A percentile compares a stretch with the other conserved stretches of the same genome.
These are phyloP conservation scores for Aureobasidium pullulans DNA, from an alignment of 2,329 filamentous ascomycete species.

Conservation along the genomic window DNA sequence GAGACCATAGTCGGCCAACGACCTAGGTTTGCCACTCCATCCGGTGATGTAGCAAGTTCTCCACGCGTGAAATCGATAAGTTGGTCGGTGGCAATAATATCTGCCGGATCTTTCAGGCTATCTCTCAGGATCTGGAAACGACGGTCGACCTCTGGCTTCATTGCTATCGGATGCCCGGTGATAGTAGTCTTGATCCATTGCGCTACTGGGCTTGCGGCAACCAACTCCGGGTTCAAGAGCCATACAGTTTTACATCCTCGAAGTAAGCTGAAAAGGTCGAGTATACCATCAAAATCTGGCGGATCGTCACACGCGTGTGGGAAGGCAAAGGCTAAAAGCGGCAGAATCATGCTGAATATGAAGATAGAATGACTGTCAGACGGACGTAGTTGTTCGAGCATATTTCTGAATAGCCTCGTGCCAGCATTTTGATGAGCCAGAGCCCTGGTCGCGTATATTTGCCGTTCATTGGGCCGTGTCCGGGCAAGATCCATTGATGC, in stretches of 20 bases:
- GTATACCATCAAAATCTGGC: slow-evolving; percentile 21
- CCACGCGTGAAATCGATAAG: not conserved
- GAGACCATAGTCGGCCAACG: slow-evolving; percentile 21
- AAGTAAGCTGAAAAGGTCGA: slow-evolving; percentile 22
- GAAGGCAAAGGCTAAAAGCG: slow-evolving; percentile 22
- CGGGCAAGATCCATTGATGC: slow-evolving; percentile 5
- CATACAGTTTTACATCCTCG: slow-evolving; percentile 20
- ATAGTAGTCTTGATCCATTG: not conserved
- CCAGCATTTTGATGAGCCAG: slow-evolving; percentile 24
- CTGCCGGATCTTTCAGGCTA: slow-evolving; percentile 8
- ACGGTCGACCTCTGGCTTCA: not conserved
- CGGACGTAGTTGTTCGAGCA: slow-evolving; percentile 17
- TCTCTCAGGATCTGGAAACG: slow-evolving; percentile 11
- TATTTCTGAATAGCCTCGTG: slow-evolving; percentile 20
- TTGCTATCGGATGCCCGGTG: not conserved
- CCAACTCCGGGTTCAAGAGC: slow-evolving; percentile 16
- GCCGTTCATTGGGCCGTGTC: slow-evolving; percentile 5
- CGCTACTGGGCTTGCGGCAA: slow-evolving; percentile 14
- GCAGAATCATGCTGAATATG: slow-evolving; percentile 22
- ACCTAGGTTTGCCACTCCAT: slow-evolving; percentile 19
- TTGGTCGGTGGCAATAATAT: slow-evolving; percentile 4
- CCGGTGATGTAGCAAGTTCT: not conserved
- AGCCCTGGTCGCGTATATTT: slow-evolving; percentile 20
- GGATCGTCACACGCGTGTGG: slow-evolving; percentile 18
- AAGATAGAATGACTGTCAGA: slow-evolving; percentile 17